Percentiles rank a stretch among this genome's conserved stretches.
Conservation (phyloP, 169 alveolate species). For the Plasmodium sp. region DNA sequence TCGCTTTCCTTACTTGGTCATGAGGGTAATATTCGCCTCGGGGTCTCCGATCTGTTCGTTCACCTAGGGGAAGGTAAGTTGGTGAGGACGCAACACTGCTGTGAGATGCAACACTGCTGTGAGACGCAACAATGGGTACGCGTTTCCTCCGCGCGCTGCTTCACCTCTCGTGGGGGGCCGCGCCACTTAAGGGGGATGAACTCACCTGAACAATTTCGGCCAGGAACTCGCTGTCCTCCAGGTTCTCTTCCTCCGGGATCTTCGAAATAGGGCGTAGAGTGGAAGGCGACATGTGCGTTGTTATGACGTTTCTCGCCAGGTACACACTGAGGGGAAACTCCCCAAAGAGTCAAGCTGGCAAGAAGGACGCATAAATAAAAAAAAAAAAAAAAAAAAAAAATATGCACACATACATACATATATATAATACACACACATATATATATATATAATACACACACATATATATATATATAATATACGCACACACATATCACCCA, state of each 20-base stretch:
- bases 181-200: neutral
- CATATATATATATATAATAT: too few relatives aligned
- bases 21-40: conserved; percentile 10
- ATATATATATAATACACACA: too few relatives aligned
- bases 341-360: neutral
- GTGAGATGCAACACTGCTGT: neutral
- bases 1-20: conserved; percentile 25
- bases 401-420: too few relatives aligned
- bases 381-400: neutral
- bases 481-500: neutral
- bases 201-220: neutral
- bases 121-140: neutral
- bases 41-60: conserved; percentile 46
- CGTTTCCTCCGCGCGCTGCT: neutral
- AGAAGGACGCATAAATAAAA: neutral
- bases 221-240: conserved; percentile 56
- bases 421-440: too few relatives aligned
- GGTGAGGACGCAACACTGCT: neutral
- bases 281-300: neutral
- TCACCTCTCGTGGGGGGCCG: neutral
- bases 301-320: neutral
- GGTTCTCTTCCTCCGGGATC: conserved; percentile 54
- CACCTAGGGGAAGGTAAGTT: neutral
- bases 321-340: neutral
- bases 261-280: neutral